Conservation (phyloP, 495 filamentous ascomycete genomes). For the Geopyxis carbonaria region DNA sequence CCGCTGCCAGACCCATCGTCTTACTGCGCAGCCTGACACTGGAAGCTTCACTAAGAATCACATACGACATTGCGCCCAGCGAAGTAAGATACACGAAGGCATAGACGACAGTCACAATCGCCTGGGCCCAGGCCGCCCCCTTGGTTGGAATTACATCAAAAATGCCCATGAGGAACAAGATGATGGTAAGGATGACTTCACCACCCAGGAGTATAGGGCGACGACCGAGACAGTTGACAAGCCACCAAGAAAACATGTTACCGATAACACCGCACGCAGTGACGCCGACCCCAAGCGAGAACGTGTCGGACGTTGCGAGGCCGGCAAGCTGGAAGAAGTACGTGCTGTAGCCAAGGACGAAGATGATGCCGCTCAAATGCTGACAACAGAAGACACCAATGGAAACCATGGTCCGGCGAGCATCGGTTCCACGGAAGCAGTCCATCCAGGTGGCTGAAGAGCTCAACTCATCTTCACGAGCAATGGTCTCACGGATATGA, state of each 20-base stretch:
- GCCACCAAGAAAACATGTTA: constrained; percentile 20
- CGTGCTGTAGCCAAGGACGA: constrained; percentile 12
- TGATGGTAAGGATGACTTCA: constrained; percentile 4
- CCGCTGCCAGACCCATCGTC: too few relatives aligned
- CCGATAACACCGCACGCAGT: constrained; percentile 25
- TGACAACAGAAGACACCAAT: constrained; percentile 30
- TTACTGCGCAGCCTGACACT: too few relatives aligned
- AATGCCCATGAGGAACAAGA: constrained; percentile 36
- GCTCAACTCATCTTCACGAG: constrained; percentile 23
- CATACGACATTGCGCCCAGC: too few relatives aligned
- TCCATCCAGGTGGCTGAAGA: constrained; percentile 28
- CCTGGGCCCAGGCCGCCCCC: too few relatives aligned
- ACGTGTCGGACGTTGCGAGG: constrained; percentile 17
- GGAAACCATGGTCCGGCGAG: constrained; percentile 32
- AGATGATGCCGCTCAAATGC: constrained; percentile 17
- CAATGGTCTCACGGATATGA: too few relatives aligned
- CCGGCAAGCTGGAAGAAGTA: constrained; percentile 13
- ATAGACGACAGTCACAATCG: too few relatives aligned
- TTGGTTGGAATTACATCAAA: too few relatives aligned
- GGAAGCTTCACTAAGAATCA: too few relatives aligned
- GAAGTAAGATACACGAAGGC: too few relatives aligned
- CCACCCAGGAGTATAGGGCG: constrained; percentile 8
- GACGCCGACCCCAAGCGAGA: constrained; percentile 24
- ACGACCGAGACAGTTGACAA: constrained; percentile 11
- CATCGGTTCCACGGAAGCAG: constrained; percentile 31